Base-by-base conservation (phyloP, 495 filamentous ascomycete genomes). In the Jackrogersella multiformis region DNA sequence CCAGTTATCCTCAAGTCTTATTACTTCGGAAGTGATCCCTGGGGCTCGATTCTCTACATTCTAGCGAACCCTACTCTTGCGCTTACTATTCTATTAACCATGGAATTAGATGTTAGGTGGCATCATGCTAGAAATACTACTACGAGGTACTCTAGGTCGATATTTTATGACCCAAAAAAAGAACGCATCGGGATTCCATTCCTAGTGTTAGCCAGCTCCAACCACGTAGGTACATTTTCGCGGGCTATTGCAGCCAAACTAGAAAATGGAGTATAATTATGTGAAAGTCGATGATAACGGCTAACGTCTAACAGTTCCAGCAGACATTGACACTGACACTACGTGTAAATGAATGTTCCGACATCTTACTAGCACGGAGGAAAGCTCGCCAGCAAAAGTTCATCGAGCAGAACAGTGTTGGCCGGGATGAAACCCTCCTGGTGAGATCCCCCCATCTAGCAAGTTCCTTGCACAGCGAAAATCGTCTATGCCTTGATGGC, bases 401-500 rank as follows among this genome's bases (percentile, higher is more conserved):
- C 28, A 53, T 53, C 30, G 49, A 36, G 18, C 35, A 52, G 13
- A 7, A 23, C 5, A 34, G 21, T 41, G 44, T 60, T 51, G 45
- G 10, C 35, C 21, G 5, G 1, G 36, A 32, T 49, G 9, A 18
- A 56, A 55, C 38, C 26, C 39, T 21, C 23, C 39, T n/a, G 18
- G n/a, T 1, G 12, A 6, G 24, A 26, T 38, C n/a, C 30, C 49
- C 56, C 32, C 28, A 5, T 28, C 42, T 61, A 26, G 21, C 44
- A 39, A 42, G 30, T 38, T 30, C 48, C 35, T 30, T 23, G 5
- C 34, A 5, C 23, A n/a, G 45, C 18, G 8, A 10, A 21, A 20
- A 36, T 20, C 52, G 42, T 35, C 66, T 81, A 84, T 63, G 82
- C 82, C 77, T 82, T 83, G 61, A 84, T 78, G 57, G 80, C 78